phyloP scores from a whole-genome alignment of 331 rosid genomes.

The Malus hybrid region DNA sequence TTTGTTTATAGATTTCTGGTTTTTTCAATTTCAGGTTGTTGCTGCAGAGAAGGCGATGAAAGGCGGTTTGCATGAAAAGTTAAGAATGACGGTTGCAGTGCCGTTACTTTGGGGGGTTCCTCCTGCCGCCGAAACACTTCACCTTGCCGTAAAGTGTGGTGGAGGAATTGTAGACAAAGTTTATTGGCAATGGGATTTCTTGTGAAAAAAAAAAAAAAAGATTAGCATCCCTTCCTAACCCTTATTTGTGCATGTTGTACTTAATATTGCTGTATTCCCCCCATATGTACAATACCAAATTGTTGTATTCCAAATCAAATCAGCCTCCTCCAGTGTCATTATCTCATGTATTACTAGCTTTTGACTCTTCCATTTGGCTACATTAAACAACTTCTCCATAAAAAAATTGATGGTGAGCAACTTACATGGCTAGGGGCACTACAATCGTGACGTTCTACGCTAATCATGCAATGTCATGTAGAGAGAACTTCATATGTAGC shows the following conservation, averaged over 20 bases:
- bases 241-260: constrained; percentile 60
- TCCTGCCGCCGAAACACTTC: constrained; percentile 93
- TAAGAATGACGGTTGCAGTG: constrained; percentile 96
- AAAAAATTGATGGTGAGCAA: too few relatives aligned
- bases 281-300: constrained; percentile 29
- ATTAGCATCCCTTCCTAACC: constrained; percentile 36
- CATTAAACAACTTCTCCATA: neutral
- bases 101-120: constrained; percentile 99
- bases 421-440: too few relatives aligned
- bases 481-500: too few relatives aligned
- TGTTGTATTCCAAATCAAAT: neutral
- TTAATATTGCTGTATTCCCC: constrained; percentile 35
- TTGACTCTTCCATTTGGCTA: neutral
- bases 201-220: constrained; percentile 26
- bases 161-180: constrained; percentile 98
- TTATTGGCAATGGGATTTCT: constrained; percentile 95
- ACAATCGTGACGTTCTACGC: too few relatives aligned
- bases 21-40: constrained; percentile 48
- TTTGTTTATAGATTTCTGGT: neutral
- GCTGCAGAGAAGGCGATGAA: constrained; percentile 79
- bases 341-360: neutral
- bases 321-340: neutral
- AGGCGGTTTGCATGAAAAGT: constrained; percentile 91
- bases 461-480: too few relatives aligned
- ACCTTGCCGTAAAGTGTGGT: constrained; percentile 93